Evolutionary conservation across 768 basidiomycete species (phyloP), one percentile per base, ranked within the genome.

Genomic region (Gelatoporia subvermispora): DNA sequence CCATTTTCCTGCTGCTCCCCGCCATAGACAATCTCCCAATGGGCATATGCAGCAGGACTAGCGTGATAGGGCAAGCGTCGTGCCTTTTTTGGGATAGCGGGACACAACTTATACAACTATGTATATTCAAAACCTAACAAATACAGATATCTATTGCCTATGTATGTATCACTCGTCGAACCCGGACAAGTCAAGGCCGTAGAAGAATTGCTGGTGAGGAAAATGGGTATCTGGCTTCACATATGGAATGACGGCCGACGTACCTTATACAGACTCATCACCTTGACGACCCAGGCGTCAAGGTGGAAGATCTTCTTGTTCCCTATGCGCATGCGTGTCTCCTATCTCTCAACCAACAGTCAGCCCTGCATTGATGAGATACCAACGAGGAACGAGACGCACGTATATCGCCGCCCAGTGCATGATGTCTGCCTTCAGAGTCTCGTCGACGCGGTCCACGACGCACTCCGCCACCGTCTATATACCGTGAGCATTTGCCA

Each of bases 341-440:
- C 94, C 92, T 96, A 57, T 22, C 48, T 8, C 18, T 28, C n/a
- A 37, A 11, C 25, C 21, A 50, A 21, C 15, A 34, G 13, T 21
- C 25, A 35, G 13, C 4, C 13, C 11, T 36, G 23, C 17, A 23
- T 18, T n/a, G n/a, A n/a, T n/a, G n/a, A n/a, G 17, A 28, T 17
- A 20, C 3, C 10, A 5, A 37, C 10, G 10, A 11, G 40, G 34
- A 39, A 20, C 9, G 15, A 18, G 20, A 69, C 88, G 52, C 61
- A 93, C 93, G 65, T 97, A 97, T 63, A 95, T 86, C 20, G 96
- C 93, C 3, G 95, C 92, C 94, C 94, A 98, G 62, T 96, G 93
- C 76, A 97, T 89, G 57, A 98, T 84, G 58, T 97, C 93, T 0
- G 86, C 81, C 68, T 94, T 96, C 49, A 99, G 64, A 43, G 75